Percentiles rank a stretch among this genome's conserved stretches.
Conservation (phyloP, 352 stramenopile genomes). For the Phytophthora megakarya region DNA sequence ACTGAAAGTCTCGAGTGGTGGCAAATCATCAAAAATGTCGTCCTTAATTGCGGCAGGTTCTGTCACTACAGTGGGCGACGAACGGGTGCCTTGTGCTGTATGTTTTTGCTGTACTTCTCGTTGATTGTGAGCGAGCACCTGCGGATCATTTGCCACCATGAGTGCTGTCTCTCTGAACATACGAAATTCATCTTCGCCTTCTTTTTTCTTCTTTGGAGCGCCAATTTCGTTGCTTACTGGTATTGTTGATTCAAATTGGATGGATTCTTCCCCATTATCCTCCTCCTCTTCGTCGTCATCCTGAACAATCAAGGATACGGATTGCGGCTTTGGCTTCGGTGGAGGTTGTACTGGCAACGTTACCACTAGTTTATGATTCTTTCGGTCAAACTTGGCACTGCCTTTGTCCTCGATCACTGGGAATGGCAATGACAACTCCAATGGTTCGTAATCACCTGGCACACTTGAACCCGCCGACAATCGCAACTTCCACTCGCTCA, state of each 20-base stretch:
- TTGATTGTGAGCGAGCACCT: slow-evolving; percentile 27
- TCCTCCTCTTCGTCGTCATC: slow-evolving; percentile 45
- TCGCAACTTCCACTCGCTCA: slow-evolving; percentile 56
- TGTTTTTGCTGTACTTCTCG: slow-evolving; percentile 4
- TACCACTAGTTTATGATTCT: slow-evolving; percentile 67
- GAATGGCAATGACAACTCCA: slow-evolving; percentile 74
- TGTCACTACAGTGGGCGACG: slow-evolving; percentile 3
- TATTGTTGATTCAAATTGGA: not conserved
- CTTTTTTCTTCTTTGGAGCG: slow-evolving; percentile 15
- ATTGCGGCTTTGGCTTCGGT: slow-evolving; percentile 29
- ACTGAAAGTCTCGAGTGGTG: slow-evolving; percentile 60
- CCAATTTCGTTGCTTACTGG: not conserved
- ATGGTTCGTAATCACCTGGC: slow-evolving; percentile 45
- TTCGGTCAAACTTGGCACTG: slow-evolving; percentile 86
- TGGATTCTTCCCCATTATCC: slow-evolving; percentile 18
- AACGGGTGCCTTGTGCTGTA: not conserved
- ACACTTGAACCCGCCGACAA: slow-evolving; percentile 30
- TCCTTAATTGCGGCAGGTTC: slow-evolving; percentile 26
- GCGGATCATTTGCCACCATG: slow-evolving; percentile 71
- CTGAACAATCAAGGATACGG: slow-evolving; percentile 40
- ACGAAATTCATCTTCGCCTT: slow-evolving; percentile 51
- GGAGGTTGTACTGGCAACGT: slow-evolving; percentile 81
- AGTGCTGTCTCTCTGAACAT: slow-evolving; percentile 68
- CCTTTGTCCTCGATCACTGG: slow-evolving; percentile 79
- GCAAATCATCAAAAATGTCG: slow-evolving; percentile 48